Evolutionary conservation across 768 basidiomycete genomes (phyloP).

Genomic region (Leccinum disarticulatum): DNA sequence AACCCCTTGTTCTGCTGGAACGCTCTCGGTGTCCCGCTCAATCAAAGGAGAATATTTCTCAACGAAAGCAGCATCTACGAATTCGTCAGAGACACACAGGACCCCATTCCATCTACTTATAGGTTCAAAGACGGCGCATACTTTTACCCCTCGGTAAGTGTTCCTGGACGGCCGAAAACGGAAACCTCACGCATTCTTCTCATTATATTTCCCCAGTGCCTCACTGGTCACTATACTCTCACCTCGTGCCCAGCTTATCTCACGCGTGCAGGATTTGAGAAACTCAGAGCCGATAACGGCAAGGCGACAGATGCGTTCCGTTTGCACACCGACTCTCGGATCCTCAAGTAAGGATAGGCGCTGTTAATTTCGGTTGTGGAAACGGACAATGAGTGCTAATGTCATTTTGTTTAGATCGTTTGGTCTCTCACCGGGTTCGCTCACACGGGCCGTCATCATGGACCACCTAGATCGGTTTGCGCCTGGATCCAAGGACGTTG

Average conservation of each 20-base stretch:
- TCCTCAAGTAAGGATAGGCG: slow-evolving; percentile 50
- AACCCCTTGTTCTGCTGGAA: slow-evolving; percentile 65
- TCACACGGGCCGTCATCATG: slow-evolving; percentile 70
- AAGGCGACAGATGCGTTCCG: slow-evolving; percentile 54
- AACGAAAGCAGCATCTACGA: slow-evolving; percentile 49
- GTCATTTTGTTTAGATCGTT: neutral
- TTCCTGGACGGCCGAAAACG: neutral
- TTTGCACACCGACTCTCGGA: slow-evolving; percentile 71
- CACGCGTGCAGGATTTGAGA: slow-evolving; percentile 57
- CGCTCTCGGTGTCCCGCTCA: slow-evolving; percentile 72
- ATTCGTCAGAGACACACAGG: slow-evolving; percentile 51
- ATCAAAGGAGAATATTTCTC: slow-evolving; percentile 62
- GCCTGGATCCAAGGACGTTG: slow-evolving; percentile 46
- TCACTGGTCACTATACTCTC: slow-evolving; percentile 56
- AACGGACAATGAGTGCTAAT: neutral
- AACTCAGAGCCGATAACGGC: slow-evolving; percentile 48
- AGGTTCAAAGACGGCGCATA: slow-evolving; percentile 64
- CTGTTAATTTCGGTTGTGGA: neutral
- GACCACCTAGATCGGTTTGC: slow-evolving; percentile 66
- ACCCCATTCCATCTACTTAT: slow-evolving; percentile 46
- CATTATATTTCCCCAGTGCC: slow-evolving; percentile 24
- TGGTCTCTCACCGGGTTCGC: slow-evolving; percentile 44
- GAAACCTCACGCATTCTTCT: slow-evolving; percentile 1
- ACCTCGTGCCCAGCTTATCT: slow-evolving; percentile 65
- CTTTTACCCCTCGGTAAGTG: slow-evolving; percentile 56